Evolutionary conservation across 2,329 filamentous ascomycete species (phyloP).

Genomic region (Fusarium stilboides): DNA sequence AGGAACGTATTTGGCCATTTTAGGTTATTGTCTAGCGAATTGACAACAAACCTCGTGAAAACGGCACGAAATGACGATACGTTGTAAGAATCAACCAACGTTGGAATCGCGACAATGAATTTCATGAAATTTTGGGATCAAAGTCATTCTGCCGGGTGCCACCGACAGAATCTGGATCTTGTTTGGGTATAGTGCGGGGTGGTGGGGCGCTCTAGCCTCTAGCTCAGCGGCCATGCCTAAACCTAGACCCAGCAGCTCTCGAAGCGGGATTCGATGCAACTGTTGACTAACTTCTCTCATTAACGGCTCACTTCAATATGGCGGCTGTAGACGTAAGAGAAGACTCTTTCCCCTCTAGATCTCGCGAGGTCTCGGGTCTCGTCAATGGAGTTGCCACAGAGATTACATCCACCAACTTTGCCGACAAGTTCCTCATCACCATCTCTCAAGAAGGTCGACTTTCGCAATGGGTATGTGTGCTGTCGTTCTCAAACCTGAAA

Average conservation of each 20-base stretch:
- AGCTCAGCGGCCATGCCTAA: slow-evolving; percentile 23
- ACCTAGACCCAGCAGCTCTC: slow-evolving; percentile 9
- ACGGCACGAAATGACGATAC: slow-evolving; percentile 30
- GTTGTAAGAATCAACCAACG: slow-evolving; percentile 28
- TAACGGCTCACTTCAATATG: slow-evolving; percentile 53
- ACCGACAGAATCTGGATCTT: slow-evolving; percentile 55
- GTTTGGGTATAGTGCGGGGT: slow-evolving; percentile 56
- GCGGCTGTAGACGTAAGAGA: slow-evolving; percentile 58
- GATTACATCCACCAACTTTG: slow-evolving; percentile 80
- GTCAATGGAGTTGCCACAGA: slow-evolving; percentile 81
- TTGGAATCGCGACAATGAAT: slow-evolving; percentile 23
- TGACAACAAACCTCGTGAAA: slow-evolving; percentile 23
- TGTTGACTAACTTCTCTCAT: slow-evolving; percentile 30
- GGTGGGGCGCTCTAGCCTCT: slow-evolving; percentile 31
- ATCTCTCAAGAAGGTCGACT: slow-evolving; percentile 88
- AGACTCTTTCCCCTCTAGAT: slow-evolving; percentile 78
- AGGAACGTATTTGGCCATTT: slow-evolving; percentile 72
- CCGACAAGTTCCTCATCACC: slow-evolving; percentile 92
- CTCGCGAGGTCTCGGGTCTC: slow-evolving; percentile 70
- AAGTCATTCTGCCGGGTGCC: slow-evolving; percentile 54
- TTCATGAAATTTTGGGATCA: slow-evolving; percentile 55
- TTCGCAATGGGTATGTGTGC: slow-evolving; percentile 87
- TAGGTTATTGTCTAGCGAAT: slow-evolving; percentile 17
- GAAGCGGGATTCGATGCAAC: slow-evolving; percentile 1
- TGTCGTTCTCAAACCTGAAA: background rate